Conservation (phyloP, 768 basidiomycete genomes). For the Cyclocybe aegerita region DNA sequence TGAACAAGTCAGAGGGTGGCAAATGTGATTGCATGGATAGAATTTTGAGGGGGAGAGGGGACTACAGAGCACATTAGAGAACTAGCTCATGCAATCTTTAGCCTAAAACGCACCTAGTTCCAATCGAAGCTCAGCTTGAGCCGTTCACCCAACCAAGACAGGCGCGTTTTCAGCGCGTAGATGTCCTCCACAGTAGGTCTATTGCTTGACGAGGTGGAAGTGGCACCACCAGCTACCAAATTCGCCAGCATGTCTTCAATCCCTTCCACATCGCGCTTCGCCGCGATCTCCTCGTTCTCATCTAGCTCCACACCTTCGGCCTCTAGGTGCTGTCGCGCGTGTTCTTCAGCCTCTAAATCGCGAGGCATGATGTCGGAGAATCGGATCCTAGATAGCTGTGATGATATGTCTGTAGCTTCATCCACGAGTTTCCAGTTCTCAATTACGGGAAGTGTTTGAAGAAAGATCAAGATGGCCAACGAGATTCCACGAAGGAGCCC, state of each 20-base stretch:
- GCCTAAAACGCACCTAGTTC: constrained; percentile 8
- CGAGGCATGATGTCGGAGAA: constrained; percentile 73
- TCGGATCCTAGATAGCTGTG: constrained; percentile 55
- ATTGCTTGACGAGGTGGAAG: constrained; percentile 5
- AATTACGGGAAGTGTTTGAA: constrained; percentile 33
- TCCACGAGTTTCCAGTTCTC: constrained; percentile 25
- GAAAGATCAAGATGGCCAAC: constrained; percentile 59
- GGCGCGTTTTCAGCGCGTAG: constrained; percentile 32
- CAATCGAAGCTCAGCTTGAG: constrained; percentile 30
- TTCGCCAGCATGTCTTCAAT: constrained; percentile 56
- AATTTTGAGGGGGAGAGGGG: too few relatives aligned
- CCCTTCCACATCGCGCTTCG: constrained; percentile 50
- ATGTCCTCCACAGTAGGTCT: constrained; percentile 43
- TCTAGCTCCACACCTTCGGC: constrained; percentile 33
- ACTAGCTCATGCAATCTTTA: too few relatives aligned
- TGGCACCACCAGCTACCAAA: constrained; percentile 31
- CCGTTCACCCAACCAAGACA: constrained; percentile 26
- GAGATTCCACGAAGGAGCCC: constrained; percentile 76
- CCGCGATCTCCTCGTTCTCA: constrained; percentile 40
- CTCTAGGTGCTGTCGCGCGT: constrained; percentile 67
- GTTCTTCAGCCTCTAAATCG: constrained; percentile 77
- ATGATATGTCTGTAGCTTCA: constrained; percentile 54
- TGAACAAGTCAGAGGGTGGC: too few relatives aligned
- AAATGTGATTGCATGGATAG: too few relatives aligned
- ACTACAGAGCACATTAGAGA: too few relatives aligned